Percentiles rank a stretch among this genome's conserved stretches.
Evolutionary conservation across 2,329 filamentous ascomycete species (phyloP).

Genomic region (Fusarium sp.): DNA sequence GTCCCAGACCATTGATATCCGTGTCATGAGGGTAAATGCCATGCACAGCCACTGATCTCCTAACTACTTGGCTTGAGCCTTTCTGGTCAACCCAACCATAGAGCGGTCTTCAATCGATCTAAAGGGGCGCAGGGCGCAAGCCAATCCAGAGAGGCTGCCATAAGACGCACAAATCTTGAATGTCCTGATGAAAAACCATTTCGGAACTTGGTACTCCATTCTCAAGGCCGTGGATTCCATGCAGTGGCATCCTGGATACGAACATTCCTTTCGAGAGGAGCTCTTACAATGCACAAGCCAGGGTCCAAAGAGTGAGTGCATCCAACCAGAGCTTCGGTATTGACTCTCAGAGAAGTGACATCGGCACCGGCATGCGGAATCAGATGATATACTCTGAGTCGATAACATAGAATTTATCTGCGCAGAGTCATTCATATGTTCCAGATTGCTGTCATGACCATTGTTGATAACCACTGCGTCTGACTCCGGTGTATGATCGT

Average conservation of each 20-base stretch:
- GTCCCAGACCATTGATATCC: background rate
- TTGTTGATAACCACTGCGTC: rapidly evolving
- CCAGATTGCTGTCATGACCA: rapidly evolving
- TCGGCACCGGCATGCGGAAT: background rate
- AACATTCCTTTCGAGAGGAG: background rate
- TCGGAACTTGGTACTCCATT: slow-evolving; percentile 19
- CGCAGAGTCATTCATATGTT: rapidly evolving
- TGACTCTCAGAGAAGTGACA: slow-evolving; percentile 3
- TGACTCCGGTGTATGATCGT: rapidly evolving
- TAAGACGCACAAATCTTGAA: background rate
- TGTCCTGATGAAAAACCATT: slow-evolving; percentile 3
- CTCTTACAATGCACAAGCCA: slow-evolving; percentile 11
- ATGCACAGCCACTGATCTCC: background rate
- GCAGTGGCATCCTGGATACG: background rate
- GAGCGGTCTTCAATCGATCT: rapidly evolving
- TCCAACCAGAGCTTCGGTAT: slow-evolving; percentile 1
- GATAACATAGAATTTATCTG: background rate
- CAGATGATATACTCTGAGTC: rapidly evolving
- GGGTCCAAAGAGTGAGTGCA: slow-evolving; percentile 5
- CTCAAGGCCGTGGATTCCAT: background rate
- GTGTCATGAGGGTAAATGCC: background rate
- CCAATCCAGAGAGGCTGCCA: background rate
- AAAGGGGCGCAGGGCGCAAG: slow-evolving; percentile 1
- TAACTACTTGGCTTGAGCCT: background rate
- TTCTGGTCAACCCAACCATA: rapidly evolving